phyloP scores from a whole-genome alignment of 257 asterid genomes.

The Jacaranda copaia region DNA sequence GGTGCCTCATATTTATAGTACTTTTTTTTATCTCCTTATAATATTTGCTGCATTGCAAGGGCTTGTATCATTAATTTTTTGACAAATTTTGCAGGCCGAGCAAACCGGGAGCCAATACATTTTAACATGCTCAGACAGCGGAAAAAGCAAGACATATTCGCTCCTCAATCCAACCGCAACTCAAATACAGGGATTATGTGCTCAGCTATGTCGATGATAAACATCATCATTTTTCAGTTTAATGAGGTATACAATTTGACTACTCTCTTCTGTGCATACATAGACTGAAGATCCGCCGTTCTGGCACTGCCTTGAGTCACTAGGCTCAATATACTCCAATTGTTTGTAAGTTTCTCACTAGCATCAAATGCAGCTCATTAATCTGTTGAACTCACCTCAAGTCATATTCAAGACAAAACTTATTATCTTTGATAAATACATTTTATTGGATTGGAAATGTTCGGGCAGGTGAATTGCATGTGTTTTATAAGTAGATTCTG shows the following conservation, averaged over 20 bases:
- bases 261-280: conserved; percentile 18
- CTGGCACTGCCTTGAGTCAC: too few relatives aligned
- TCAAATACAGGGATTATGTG: conserved; percentile 73
- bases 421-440: too few relatives aligned
- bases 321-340: too few relatives aligned
- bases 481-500: too few relatives aligned
- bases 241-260: conserved; percentile 18
- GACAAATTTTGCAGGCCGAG: conserved; percentile 60
- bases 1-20: background rate
- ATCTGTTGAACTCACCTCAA: too few relatives aligned
- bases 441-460: too few relatives aligned
- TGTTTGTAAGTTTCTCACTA: too few relatives aligned
- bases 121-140: conserved; percentile 67
- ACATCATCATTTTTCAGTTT: background rate
- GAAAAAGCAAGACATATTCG: conserved; percentile 51
- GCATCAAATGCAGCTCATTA: too few relatives aligned
- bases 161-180: conserved; percentile 51
- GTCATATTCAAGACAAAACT: too few relatives aligned
- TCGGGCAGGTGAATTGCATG: too few relatives aligned
- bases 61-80: background rate
- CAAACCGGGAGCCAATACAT: conserved; percentile 62
- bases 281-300: background rate
- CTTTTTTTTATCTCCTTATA: too few relatives aligned
- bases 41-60: background rate
- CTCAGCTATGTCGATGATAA: conserved; percentile 71